Conservation (phyloP, 495 filamentous ascomycete genomes). For the Immersiella caudata region DNA sequence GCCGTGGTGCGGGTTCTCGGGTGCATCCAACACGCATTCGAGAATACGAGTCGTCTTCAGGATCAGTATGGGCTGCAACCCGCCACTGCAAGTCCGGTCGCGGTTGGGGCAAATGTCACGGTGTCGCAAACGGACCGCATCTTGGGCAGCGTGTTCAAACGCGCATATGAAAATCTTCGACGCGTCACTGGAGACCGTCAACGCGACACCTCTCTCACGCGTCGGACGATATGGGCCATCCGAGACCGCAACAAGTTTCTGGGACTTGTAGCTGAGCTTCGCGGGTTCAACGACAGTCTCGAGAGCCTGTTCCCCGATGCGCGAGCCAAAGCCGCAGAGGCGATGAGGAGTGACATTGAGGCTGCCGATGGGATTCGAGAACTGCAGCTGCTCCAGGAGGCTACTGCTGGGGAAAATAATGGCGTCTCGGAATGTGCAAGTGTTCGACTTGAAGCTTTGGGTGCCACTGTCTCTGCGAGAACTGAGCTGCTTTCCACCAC, state of each 20-base stretch:
- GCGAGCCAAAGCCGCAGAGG: not conserved
- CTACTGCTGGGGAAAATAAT: constrained; percentile 2
- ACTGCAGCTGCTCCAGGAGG: constrained; percentile 5
- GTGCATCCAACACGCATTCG: constrained; percentile 7
- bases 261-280: not conserved
- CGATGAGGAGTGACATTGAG: constrained; percentile 7
- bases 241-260: constrained; percentile 3
- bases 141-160: constrained; percentile 1
- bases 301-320: constrained; percentile 11
- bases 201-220: not conserved
- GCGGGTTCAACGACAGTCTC: constrained; percentile 2
- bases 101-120: not conserved
- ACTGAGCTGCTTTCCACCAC: constrained; percentile 1
- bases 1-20: constrained; percentile 7
- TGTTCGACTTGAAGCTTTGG: constrained; percentile 4
- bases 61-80: constrained; percentile 10
- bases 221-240: not conserved
- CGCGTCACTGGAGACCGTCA: constrained; percentile 7
- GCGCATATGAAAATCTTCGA: constrained; percentile 5
- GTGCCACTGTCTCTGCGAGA: constrained; percentile 9
- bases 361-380: not conserved
- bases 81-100: not conserved
- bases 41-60: constrained; percentile 7
- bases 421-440: constrained; percentile 1
- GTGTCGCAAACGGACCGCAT: constrained; percentile 10